Percentiles rank a stretch among this genome's conserved stretches.
These are phyloP conservation scores for Arxiozyma telluris DNA, from an alignment of 1,139 yeast genomes.

Conservation along the genomic window DNA sequence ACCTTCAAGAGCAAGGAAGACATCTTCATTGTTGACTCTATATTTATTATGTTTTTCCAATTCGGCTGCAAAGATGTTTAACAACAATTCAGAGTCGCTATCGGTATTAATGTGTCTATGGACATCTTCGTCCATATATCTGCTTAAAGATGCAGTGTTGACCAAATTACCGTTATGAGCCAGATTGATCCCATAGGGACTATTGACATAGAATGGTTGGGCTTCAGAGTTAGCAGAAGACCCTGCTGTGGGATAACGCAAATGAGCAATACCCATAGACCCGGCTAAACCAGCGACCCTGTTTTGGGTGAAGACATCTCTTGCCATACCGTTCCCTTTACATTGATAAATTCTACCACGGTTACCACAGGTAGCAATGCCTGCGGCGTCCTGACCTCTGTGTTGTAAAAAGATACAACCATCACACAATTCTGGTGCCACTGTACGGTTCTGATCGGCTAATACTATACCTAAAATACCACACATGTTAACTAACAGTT, in stretches of 20 bases:
- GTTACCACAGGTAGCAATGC: conserved; percentile 91
- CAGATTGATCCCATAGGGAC: conserved; percentile 87
- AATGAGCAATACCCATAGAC: conserved; percentile 90
- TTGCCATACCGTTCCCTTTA: conserved; percentile 98
- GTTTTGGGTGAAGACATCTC: conserved; percentile 85
- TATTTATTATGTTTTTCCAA: conserved; percentile 86
- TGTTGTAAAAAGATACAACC: conserved; percentile 93
- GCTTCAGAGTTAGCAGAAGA: conserved; percentile 95
- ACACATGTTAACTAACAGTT: conserved; percentile 49
- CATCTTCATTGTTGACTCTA: conserved; percentile 84
- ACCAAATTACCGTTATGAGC: conserved; percentile 94
- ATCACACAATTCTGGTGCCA: conserved; percentile 84
- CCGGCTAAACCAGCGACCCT: conserved; percentile 79
- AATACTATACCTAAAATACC: conserved; percentile 85
- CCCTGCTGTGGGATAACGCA: conserved; percentile 98
- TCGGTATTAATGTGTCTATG: conserved; percentile 97
- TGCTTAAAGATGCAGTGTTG: conserved; percentile 67
- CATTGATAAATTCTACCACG: conserved; percentile 93
- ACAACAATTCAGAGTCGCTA: conserved; percentile 82
- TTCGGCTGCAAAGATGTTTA: conserved; percentile 86
- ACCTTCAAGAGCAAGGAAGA: conserved; percentile 77
- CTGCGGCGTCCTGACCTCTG: conserved; percentile 99
- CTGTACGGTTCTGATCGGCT: conserved; percentile 64
- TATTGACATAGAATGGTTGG: conserved; percentile 95
- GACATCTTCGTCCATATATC: conserved; percentile 81